Percentiles rank a stretch among this genome's conserved stretches.
These are phyloP conservation scores for Juglanconis sp. DNA, from an alignment of 2,329 filamentous ascomycete genomes.

Conservation along the genomic window DNA sequence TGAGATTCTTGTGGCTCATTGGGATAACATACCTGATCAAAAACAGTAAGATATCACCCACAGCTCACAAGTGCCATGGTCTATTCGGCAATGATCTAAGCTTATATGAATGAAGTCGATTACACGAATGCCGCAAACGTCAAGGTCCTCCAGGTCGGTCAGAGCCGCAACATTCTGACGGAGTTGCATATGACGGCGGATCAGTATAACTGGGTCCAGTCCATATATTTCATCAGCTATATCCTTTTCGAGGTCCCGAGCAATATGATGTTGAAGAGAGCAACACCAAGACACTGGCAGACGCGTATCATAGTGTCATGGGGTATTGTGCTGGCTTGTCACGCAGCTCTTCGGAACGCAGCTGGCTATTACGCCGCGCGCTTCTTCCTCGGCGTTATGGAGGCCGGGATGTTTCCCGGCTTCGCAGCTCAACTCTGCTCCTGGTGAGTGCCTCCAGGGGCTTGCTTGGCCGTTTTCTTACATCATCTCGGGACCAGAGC, in stretches of 20 bases:
- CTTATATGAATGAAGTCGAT: constrained; percentile 27
- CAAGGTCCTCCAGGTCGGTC: constrained; percentile 39
- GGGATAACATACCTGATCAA: constrained; percentile 41
- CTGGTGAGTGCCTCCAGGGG: constrained; percentile 26
- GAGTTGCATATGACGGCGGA: constrained; percentile 38
- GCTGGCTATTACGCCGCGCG: constrained; percentile 35
- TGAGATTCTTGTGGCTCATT: constrained; percentile 34
- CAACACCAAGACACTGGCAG: constrained; percentile 34
- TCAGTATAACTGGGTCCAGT: constrained; percentile 38
- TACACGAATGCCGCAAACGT: constrained; percentile 38
- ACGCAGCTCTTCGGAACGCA: constrained; percentile 36
- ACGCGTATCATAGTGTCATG: constrained; percentile 34
- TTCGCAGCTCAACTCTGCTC: constrained; percentile 39
- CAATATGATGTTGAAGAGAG: constrained; percentile 35
- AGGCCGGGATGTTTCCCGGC: constrained; percentile 41
- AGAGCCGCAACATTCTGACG: constrained; percentile 33
- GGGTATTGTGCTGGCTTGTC: constrained; percentile 36
- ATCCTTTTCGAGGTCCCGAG: constrained; percentile 39
- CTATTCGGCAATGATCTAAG: neutral
- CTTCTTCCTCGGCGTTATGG: constrained; percentile 39
- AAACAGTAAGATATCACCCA: neutral
- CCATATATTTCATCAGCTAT: constrained; percentile 37
- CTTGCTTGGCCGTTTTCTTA: neutral
- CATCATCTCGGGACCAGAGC: no score
- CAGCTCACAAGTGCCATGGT: neutral